Evolutionary conservation across 306 rosid genomes (phyloP), one percentile per base, ranked within the genome.

Genomic region (Vigna unguiculata): DNA sequence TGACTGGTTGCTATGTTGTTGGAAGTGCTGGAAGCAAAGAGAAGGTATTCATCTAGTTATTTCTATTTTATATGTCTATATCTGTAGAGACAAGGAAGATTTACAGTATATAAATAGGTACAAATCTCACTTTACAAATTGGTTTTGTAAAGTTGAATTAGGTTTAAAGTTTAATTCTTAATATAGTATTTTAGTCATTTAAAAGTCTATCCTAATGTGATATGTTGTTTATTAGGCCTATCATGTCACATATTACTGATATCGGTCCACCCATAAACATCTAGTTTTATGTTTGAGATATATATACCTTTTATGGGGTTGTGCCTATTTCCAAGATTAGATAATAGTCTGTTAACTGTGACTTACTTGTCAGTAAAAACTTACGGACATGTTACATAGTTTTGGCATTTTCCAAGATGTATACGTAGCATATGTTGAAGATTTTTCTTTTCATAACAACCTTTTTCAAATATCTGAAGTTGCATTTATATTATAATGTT

Each of bases 21-120:
- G 90, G 92, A 77, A 82, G 88, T 70, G 84, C 87, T 43, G 84
- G 87, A 55, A 86, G 60, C 25, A 80, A 86, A 60, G 81, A 84
- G 3, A 88, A 84, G 84, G 87, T 85, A 59, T 24, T 47, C 11
- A 0, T 70, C 21, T 28, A 38, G 48, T 13, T 46, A 13, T 2
- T 68, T 2, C 2, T 60, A 16, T 20, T 69, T 12, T 36, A 20
- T 63, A 2, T 72, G 63, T 2, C 30, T 53, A 21, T 54, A 36
- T 25, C 4, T 25, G 30, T 24, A 1, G 2, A 24, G 4, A 25
- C 4, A 25, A 25, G 4, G 30, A 25, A 25, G 4, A 25, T 3
- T 25, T 3, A 25, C 0, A 25, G 30, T 3, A 25, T 25, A 25
- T 25, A 25, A 25, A 25, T 3, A 4, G 4, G 4, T 3, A 0